Percentiles rank a stretch among this genome's conserved stretches.
These are phyloP conservation scores for Penicillium sp. DNA, from an alignment of 2,329 filamentous ascomycete species.

Conservation along the genomic window DNA sequence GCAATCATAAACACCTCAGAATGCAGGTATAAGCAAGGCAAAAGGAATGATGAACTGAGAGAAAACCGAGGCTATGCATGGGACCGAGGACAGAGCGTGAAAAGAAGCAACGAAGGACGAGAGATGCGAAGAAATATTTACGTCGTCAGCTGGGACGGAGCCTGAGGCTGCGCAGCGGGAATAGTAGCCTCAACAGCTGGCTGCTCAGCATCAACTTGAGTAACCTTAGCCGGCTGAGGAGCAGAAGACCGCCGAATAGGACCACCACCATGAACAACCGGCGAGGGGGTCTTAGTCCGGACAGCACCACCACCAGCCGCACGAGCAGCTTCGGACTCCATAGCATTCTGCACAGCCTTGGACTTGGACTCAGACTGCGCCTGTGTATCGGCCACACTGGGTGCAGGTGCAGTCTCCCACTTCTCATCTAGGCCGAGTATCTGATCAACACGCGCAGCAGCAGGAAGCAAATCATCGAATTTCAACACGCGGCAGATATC, in stretches of 20 bases:
- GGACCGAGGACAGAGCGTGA: neutral
- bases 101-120: neutral
- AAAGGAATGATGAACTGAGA: neutral
- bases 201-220: constrained; percentile 17
- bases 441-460: constrained; percentile 58
- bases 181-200: constrained; percentile 16
- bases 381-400: neutral
- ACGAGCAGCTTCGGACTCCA: constrained; percentile 28
- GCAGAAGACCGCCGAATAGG: constrained; percentile 30
- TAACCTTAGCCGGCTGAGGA: constrained; percentile 19
- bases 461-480: constrained; percentile 54
- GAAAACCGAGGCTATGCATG: constrained; percentile 16
- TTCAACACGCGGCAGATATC: constrained; percentile 59
- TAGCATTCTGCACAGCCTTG: constrained; percentile 29
- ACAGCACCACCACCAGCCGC: constrained; percentile 27
- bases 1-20: constrained; percentile 3
- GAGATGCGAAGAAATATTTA: constrained; percentile 5
- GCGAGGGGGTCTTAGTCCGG: constrained; percentile 20
- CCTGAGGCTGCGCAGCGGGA: constrained; percentile 12
- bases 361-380: constrained; percentile 4
- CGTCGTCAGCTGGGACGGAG: constrained; percentile 14
- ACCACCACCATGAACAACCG: constrained; percentile 20
- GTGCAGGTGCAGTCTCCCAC: constrained; percentile 17
- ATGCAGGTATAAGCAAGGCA: neutral
- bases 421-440: constrained; percentile 38